Base-by-base conservation (phyloP, 768 basidiomycete species). In the Leccinum longicurvipes region DNA sequence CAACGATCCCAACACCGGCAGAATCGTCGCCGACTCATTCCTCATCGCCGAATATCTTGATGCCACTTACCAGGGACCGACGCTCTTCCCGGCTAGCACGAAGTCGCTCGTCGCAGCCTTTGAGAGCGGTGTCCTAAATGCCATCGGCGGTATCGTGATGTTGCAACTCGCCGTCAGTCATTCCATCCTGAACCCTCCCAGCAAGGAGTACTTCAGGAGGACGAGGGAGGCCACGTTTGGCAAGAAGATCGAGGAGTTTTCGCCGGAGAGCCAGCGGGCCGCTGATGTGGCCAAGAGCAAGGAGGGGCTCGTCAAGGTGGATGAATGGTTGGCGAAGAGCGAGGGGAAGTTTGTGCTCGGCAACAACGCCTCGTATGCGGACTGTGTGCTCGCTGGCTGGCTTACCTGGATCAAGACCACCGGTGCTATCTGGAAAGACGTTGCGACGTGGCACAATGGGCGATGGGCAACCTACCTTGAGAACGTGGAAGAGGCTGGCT, bases 31-130 rank as follows among this genome's bases (percentile, higher is more conserved):
- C 0, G 78, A 82, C 51, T 77, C 77, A 6, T 68, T 72, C 53
- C 62, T 63, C 17, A 81, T 81, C 49, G 77, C 78, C 0, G 67
- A 70, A 54, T 81, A 81, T 54, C 77, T 80, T 34, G 80, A 82
- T 29, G 67, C 60, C 15, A 64, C 66, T 0, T 81, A 78, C 58
- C 77, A 34, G 10, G 71, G 72, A 2, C 72, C 71, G 7, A 56
- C 53, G 11, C 63, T 82, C 45, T 73, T 84, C 63, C 80, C 80
- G 0, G 21, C 51, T 4, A 76, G 74, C 17, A 73, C 71, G 0
- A 63, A 66, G 25, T 75, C 73, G 1, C 63, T 82, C 10, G 71
- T 80, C 48, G 66, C 66, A 1, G 76, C 76, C 1, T 79, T 79
- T 60, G 70, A 72, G 52, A 23, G 32, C 6, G 55, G 56, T 15